Evolutionary conservation across 2,329 filamentous ascomycete species (phyloP), one percentile per base, ranked within the genome.

Genomic region (Pseudodiploospora longispora): DNA sequence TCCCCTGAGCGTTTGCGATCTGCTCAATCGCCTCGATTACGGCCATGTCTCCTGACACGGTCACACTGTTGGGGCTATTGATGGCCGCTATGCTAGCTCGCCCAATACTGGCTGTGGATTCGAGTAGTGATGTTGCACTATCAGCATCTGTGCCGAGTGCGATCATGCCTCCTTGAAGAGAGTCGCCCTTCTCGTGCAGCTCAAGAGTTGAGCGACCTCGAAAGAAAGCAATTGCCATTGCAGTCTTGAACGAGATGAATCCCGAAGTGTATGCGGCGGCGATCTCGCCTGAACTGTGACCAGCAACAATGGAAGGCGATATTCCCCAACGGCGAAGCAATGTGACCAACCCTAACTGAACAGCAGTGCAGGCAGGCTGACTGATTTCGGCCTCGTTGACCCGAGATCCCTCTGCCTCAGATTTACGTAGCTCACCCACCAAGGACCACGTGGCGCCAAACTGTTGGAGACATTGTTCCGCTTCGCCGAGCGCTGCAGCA

Each of bases 301-400:
- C 60, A 3, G 54, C 50, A 3, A 60, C 58, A 7, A 48, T 47
- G 6, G 46, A 28, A 5, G 60, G 59, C 5, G 31, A 38, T 6
- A 64, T 42, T 6, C 51, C 53, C 48, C 58, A 62, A 27, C 50
- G 44, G 28, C 45, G 46, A 38, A 63, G 52, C 1, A 67, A 48
- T n/a, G 56, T 49, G 0, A 66, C 52, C 2, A 69, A 45, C 27
- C 50, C 64, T n/a, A 69, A 46, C 44, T 69, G 67, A 5, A 68
- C 30, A 1, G 61, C 60, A 9, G 64, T 67, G 42, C 62, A 68
- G 3, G 59, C 41, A 6, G 66, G 59, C 41, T 66, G 62, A 30
- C 56, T 58, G 40, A 64, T 47, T 33, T 56, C 50, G 1, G 58
- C 50, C 5, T 59, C 53, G 37, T 57, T 47, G 6, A 64, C 35